Evolutionary conservation across 176 grass and related monocot genomes (phyloP).

Genomic region (sorghum (Sorghum bicolor)): DNA sequence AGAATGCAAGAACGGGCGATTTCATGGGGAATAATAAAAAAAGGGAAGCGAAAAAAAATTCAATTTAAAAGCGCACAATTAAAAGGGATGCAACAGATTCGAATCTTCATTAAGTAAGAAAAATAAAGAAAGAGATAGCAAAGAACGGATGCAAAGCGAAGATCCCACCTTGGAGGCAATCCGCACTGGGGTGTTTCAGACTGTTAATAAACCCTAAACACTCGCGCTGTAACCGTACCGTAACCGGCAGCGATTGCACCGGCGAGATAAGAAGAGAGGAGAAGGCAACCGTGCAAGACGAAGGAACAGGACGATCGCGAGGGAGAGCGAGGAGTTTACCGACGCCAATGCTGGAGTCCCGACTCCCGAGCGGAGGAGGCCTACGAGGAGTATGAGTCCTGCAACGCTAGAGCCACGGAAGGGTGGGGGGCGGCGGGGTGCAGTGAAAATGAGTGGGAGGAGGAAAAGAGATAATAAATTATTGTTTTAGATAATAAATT

Average conservation of each 20-base stretch:
- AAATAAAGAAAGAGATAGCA: not conserved
- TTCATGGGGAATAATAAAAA: not conserved
- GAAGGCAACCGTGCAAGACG: not conserved
- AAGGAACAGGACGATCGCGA: not conserved
- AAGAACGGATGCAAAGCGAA: not conserved
- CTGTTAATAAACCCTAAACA: not conserved
- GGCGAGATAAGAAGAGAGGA: not conserved
- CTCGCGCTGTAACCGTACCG: no score
- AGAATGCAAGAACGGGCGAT: not conserved
- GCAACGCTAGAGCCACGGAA: not conserved
- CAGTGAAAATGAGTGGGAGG: not conserved
- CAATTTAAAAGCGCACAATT: not conserved
- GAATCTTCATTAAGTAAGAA: not conserved
- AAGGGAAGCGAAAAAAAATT: not conserved
- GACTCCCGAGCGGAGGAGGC: no score
- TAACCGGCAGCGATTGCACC: constrained; percentile 3
- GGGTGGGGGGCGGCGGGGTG: not conserved
- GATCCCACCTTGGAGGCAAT: not conserved
- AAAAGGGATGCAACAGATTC: not conserved
- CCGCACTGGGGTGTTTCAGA: not conserved
- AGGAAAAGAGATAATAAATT: no score
- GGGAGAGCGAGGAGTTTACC: not conserved
- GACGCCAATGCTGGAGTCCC: not conserved
- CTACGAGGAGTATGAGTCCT: not conserved
- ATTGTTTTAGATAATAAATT: no score